phyloP scores from a whole-genome alignment of 352 stramenopile genomes.

The Thalassiosira mediterranea region DNA sequence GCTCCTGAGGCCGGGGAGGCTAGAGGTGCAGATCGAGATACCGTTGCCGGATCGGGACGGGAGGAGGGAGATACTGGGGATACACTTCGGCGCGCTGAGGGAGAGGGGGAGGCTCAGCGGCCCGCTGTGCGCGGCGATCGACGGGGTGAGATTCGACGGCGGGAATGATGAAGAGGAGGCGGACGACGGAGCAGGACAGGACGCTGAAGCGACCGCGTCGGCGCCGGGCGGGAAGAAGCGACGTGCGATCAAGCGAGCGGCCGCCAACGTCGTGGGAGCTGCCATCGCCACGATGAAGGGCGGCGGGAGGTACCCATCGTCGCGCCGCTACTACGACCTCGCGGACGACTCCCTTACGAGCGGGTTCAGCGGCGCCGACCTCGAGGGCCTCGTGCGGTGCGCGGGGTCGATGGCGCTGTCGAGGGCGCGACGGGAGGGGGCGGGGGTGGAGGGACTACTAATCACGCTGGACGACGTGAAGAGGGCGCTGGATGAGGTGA shows the following conservation, averaged over 20 bases:
- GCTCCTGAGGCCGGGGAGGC: conserved; percentile 95
- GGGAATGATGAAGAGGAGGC: too few relatives aligned
- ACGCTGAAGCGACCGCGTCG: not conserved
- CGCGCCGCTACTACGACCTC: conserved; percentile 74
- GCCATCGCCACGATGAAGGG: too few relatives aligned
- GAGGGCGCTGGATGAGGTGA: conserved; percentile 69
- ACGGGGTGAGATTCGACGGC: conserved; percentile 52
- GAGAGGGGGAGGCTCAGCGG: conserved; percentile 71
- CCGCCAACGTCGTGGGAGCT: too few relatives aligned
- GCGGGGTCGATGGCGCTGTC: conserved; percentile 69
- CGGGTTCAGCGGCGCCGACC: conserved; percentile 69
- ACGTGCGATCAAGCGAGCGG: conserved; percentile 94
- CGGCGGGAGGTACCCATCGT: too few relatives aligned
- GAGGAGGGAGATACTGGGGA: conserved; percentile 96
- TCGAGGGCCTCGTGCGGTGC: conserved; percentile 75
- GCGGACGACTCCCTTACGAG: conserved; percentile 53
- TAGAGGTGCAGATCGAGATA: conserved; percentile 99
- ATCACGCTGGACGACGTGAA: conserved; percentile 81
- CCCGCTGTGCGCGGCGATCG: conserved; percentile 64
- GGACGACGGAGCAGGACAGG: not conserved
- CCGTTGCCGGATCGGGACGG: conserved; percentile 95
- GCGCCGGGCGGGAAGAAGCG: conserved; percentile 91
- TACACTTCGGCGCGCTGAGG: conserved; percentile 94
- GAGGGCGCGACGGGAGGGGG: conserved; percentile 56
- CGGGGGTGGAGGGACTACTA: conserved; percentile 61